Evolutionary conservation across 2,329 filamentous ascomycete species (phyloP), one percentile per base, ranked within the genome.

Genomic region (Diaporthe citrichinensis): DNA sequence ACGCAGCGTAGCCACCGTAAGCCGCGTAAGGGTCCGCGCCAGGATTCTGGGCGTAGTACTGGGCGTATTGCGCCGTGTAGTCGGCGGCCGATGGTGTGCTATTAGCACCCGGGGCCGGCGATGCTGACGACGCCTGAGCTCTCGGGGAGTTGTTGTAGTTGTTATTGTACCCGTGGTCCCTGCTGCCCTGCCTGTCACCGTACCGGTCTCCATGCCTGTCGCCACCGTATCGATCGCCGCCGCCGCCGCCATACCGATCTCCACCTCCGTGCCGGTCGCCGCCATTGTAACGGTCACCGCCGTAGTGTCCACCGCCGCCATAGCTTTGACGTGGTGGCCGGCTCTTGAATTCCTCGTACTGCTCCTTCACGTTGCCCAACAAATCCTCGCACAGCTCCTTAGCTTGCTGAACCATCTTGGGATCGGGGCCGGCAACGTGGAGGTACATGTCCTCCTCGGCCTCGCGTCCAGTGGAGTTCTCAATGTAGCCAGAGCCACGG

Each of bases 371-470:
- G 79, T 97, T 97, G 78, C 88, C 90, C 65, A 99, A 90, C 71
- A 99, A 88, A 80, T 98, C 95, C 79, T 96, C 91, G 83, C 96
- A 98, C 61, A 98, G 92, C 78, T 94, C 92, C 83, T 97, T 98
- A 51, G 95, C 97, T 79, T 92, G 92, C 76, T 95, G 90, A 46
- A 99, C 96, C 88, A 97, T 95, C 77, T 91, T 90, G 23, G 94
- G 90, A 82, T 98, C 95, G 9, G 97, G 97, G 7, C 96, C 96
- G 94, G 97, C 94, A 78, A 98, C 96, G 84, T 98, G 96, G 61
- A 99, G 89, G 82, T 95, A 98, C 95, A 99, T 98, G 3, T 95
- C 92, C 83, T 98, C 96, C 65, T 99, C 96, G 78, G 95, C 98
- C 85, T 99, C 97, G 57, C 88, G 91, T 78, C 94, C 94, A n/a